phyloP scores from a whole-genome alignment of 164 flowering plant genomes.

The Buxus sempervirens region DNA sequence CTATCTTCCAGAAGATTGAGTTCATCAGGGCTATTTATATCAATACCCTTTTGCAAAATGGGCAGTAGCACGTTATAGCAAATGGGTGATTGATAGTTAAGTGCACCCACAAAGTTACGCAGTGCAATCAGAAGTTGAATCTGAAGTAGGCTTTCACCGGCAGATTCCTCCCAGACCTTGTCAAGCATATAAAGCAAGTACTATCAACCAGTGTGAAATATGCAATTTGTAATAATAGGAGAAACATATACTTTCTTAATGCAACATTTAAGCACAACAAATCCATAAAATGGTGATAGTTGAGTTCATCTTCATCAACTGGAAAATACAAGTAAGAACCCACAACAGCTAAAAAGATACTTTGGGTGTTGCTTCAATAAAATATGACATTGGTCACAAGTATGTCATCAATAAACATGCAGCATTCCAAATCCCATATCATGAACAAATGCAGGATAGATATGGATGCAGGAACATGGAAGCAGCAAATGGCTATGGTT shows the following conservation, averaged over 20 bases:
- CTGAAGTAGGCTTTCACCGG: conserved; percentile 88
- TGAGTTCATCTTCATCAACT: neutral
- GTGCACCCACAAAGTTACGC: conserved; percentile 75
- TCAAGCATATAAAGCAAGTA: neutral
- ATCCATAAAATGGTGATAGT: neutral
- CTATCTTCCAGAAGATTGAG: conserved; percentile 89
- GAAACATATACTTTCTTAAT: neutral
- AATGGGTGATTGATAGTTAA: conserved; percentile 71
- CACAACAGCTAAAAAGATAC: neutral
- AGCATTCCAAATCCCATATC: neutral
- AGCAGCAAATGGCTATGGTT: neutral
- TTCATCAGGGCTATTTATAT: conserved; percentile 81
- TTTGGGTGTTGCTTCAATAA: neutral
- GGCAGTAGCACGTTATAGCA: conserved; percentile 75
- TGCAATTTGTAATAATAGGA: neutral
- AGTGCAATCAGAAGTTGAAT: conserved; percentile 90
- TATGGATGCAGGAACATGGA: neutral
- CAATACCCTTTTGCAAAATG: conserved; percentile 64
- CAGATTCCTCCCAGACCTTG: conserved; percentile 92
- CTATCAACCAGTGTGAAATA: neutral
- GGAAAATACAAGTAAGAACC: neutral
- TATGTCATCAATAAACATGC: too few relatives aligned
- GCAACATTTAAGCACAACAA: neutral
- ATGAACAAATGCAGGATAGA: neutral
- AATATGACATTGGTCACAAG: too few relatives aligned